Conservation (phyloP, 768 basidiomycete genomes). For the Erythrobasidium yunnanense region DNA sequence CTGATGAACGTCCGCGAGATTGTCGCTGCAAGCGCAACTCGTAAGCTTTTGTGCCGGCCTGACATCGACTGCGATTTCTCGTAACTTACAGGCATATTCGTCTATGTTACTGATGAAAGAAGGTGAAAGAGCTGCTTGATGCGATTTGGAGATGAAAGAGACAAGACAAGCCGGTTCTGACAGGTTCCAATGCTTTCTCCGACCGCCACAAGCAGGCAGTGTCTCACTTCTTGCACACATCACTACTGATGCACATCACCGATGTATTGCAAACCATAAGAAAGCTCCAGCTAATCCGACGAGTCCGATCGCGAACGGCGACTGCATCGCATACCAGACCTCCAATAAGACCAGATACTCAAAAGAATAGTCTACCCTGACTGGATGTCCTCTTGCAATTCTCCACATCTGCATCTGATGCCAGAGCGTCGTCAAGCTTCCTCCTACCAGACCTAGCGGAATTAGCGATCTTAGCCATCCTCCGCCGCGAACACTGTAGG, state of each 20-base stretch:
- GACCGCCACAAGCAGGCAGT: too few species aligned
- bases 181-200: too few species aligned
- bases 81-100: background rate
- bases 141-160: too few species aligned
- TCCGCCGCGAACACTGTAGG: conserved; percentile 40
- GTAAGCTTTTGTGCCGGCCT: background rate
- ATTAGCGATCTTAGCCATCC: conserved; percentile 1
- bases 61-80: background rate
- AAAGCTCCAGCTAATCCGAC: background rate
- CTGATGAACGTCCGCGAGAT: background rate
- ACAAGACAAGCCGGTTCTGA: too few species aligned
- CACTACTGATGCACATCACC: too few species aligned
- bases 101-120: too few species aligned
- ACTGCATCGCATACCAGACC: background rate
- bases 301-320: background rate
- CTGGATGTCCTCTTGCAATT: conserved; percentile 41
- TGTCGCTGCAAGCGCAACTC: background rate
- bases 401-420: conserved; percentile 54
- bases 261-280: background rate
- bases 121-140: too few species aligned
- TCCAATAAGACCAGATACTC: conserved; percentile 5
- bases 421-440: conserved; percentile 57
- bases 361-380: background rate
- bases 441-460: conserved; percentile 55
- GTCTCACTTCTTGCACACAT: too few species aligned